phyloP scores from a whole-genome alignment of 2,329 filamentous ascomycete species.

The Colletotrichum tamarilloi region DNA sequence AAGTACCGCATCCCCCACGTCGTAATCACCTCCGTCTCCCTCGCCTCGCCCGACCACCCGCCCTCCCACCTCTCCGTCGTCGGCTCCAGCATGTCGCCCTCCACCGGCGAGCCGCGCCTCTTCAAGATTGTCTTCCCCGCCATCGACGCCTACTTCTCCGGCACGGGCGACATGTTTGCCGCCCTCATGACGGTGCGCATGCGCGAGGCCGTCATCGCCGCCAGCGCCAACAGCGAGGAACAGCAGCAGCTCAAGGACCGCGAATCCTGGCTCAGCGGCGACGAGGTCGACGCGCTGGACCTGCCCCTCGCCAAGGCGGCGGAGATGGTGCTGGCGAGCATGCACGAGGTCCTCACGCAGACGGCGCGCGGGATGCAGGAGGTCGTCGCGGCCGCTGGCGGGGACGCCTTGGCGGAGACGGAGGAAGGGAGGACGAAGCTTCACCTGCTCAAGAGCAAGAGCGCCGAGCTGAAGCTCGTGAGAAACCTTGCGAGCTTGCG shows the following conservation, averaged over 20 bases:
- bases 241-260: conserved; percentile 57
- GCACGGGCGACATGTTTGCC: conserved; percentile 98
- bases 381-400: conserved; percentile 57
- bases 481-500: conserved; percentile 77
- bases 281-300: conserved; percentile 74
- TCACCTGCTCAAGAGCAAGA: conserved; percentile 80
- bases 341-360: conserved; percentile 84
- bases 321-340: conserved; percentile 89
- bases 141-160: conserved; percentile 93
- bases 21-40: conserved; percentile 88
- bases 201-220: conserved; percentile 77
- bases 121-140: conserved; percentile 90
- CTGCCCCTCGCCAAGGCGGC: conserved; percentile 86
- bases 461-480: conserved; percentile 88
- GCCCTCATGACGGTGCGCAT: conserved; percentile 89
- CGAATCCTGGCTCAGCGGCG: conserved; percentile 80
- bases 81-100: conserved; percentile 72
- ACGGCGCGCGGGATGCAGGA: conserved; percentile 73
- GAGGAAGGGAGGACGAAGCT: conserved; percentile 65
- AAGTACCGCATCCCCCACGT: conserved; percentile 85
- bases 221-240: conserved; percentile 25
- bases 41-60: conserved; percentile 65
- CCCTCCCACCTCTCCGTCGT: conserved; percentile 74
- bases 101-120: conserved; percentile 73
- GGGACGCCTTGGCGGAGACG: conserved; percentile 49